Percentiles rank a stretch among this genome's conserved stretches.
Conservation (phyloP, 352 stramenopile genomes). For the Phytophthora europaea region DNA sequence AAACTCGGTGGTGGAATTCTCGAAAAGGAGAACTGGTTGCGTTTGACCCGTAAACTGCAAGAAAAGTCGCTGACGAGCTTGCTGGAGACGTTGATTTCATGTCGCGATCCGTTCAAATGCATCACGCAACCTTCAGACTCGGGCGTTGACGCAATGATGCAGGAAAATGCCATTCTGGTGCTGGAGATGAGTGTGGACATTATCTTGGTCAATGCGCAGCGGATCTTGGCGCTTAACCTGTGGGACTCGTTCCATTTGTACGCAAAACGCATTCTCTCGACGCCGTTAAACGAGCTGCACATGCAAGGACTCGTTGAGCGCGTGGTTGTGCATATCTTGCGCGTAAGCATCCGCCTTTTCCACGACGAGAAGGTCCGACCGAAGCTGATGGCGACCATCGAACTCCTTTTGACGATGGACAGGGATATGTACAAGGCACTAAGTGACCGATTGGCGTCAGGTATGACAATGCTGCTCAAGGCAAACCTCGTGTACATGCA, state of each 20-base stretch:
- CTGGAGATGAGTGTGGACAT: slow-evolving; percentile 87
- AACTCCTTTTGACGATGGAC: slow-evolving; percentile 81
- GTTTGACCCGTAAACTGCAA: slow-evolving; percentile 81
- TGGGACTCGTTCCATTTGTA: slow-evolving; percentile 89
- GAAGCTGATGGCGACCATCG: slow-evolving; percentile 84
- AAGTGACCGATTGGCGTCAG: slow-evolving; percentile 82
- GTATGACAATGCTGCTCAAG: slow-evolving; percentile 88
- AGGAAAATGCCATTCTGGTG: slow-evolving; percentile 91
- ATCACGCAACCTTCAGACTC: slow-evolving; percentile 64
- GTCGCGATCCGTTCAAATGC: slow-evolving; percentile 83
- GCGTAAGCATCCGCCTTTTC: slow-evolving; percentile 88
- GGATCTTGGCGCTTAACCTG: slow-evolving; percentile 74
- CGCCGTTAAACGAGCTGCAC: slow-evolving; percentile 73
- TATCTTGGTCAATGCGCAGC: slow-evolving; percentile 87
- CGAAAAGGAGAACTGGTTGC: slow-evolving; percentile 90
- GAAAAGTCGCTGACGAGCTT: slow-evolving; percentile 71
- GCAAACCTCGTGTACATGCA: slow-evolving; percentile 92
- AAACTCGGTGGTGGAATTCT: slow-evolving; percentile 78
- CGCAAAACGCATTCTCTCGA: slow-evolving; percentile 80
- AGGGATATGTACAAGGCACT: slow-evolving; percentile 85
- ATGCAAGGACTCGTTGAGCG: slow-evolving; percentile 86
- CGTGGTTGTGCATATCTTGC: slow-evolving; percentile 88
- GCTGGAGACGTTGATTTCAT: slow-evolving; percentile 81
- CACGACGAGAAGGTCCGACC: slow-evolving; percentile 85
- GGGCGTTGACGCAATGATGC: slow-evolving; percentile 85